phyloP scores from a whole-genome alignment of 1,284 basidiomycete genomes.

The Somion occarium region DNA sequence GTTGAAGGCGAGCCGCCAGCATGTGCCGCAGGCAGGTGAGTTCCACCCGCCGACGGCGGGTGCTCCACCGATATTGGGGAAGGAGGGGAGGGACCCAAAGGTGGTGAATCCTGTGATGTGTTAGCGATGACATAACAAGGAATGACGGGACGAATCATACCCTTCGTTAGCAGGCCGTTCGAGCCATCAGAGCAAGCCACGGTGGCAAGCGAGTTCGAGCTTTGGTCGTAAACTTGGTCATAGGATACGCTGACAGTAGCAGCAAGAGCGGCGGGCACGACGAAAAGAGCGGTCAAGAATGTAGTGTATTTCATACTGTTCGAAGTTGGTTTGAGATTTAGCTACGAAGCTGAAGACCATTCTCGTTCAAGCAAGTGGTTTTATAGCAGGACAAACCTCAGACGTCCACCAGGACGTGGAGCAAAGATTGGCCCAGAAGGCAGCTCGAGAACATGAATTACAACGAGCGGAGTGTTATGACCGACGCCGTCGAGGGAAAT shows the following conservation, averaged over 20 bases:
- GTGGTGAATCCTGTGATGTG: constrained; percentile 40
- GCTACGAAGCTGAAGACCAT: background rate
- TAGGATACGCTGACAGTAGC: constrained; percentile 37
- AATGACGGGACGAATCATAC: constrained; percentile 13
- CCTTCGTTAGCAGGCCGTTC: constrained; percentile 35
- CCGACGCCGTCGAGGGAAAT: background rate
- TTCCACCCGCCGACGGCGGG: constrained; percentile 36
- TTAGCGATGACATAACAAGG: constrained; percentile 15
- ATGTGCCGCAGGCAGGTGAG: constrained; percentile 40
- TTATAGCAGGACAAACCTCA: background rate
- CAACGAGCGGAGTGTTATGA: background rate
- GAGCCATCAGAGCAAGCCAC: constrained; percentile 45
- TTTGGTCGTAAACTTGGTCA: constrained; percentile 39
- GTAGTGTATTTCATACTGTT: constrained; percentile 1
- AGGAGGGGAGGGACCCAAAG: constrained; percentile 41
- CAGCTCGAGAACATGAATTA: background rate
- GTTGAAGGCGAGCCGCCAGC: constrained; percentile 38
- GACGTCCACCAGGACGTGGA: too few species aligned
- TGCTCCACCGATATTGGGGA: constrained; percentile 45
- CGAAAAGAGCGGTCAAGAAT: constrained; percentile 26
- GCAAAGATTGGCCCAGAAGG: background rate
- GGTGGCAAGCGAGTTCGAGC: constrained; percentile 26
- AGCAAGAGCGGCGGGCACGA: constrained; percentile 13
- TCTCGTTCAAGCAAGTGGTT: background rate
- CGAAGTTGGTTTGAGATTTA: background rate